Base-by-base conservation (phyloP, 2,329 filamentous ascomycete species). In the Fusarium poae region DNA sequence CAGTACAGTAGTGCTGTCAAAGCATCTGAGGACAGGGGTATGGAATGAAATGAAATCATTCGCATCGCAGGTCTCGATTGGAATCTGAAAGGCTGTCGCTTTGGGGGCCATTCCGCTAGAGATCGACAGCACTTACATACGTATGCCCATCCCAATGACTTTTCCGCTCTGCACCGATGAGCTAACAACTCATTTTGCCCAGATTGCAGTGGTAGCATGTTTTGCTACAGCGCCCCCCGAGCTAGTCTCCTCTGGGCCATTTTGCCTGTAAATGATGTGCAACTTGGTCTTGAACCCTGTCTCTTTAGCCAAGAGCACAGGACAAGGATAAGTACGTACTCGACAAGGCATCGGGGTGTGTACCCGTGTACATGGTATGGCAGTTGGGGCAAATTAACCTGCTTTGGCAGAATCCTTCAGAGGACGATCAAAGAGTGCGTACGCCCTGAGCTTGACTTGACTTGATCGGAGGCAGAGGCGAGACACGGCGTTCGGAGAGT, bases 351-450 rank as follows among this genome's bases (percentile, higher is more conserved):
- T 52, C 65, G 65, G 65, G 25, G 49, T 56, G 37, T 30, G 65
- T 68, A 68, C 65, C 65, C 65, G 65, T 27, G 29, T 25, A 37
- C 20, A 29, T 37, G 13, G 21, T 3, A 49, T 15, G 35, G 37
- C 29, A 55, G 29, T 46, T 40, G 54, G 65, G 62, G 50, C 60
- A 68, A 68, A 68, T 68, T 68, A 68, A 39, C 65, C 59, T 65
- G 60, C 53, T 65, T 43, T 65, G 55, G 50, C 46, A 46, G 45
- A 66, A 53, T 68, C 60, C 55, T 68, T 65, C 51, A 32, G 16
- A 40, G n/a, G 43, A 29, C 32, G 34, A 51, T 51, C 48, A 39
- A 23, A 51, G 34, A 12, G 18, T 35, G 20, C 34, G n/a, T 65
- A 43, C 51, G 65, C 44, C 51, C 58, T 67, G 64, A 51, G 48